These are phyloP conservation scores for Candida caryicola DNA, from an alignment of 805 yeast genomes.

Conservation along the genomic window DNA sequence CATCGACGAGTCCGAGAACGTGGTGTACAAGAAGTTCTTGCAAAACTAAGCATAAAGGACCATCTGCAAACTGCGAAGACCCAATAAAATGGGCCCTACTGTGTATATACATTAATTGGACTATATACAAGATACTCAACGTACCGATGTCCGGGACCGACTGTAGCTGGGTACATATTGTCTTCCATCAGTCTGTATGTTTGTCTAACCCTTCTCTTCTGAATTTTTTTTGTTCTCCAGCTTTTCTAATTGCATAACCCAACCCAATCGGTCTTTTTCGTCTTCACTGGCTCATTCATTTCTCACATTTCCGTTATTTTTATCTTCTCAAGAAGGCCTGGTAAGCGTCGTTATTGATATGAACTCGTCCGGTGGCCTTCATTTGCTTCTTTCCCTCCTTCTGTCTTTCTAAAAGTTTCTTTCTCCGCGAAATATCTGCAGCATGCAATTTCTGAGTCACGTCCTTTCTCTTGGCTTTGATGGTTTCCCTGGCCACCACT, in stretches of 20 bases:
- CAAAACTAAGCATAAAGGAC: slow-evolving; percentile 11
- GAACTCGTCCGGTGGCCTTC: slow-evolving; percentile 75
- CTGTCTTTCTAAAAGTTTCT: slow-evolving; percentile 82
- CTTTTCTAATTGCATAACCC: too few relatives aligned
- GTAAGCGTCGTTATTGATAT: slow-evolving; percentile 80
- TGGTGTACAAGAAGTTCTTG: slow-evolving; percentile 80
- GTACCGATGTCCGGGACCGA: neutral
- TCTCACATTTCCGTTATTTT: slow-evolving; percentile 3
- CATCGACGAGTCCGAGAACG: slow-evolving; percentile 78
- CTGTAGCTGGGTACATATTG: too few relatives aligned
- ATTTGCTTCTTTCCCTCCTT: slow-evolving; percentile 89
- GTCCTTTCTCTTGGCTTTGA: slow-evolving; percentile 90
- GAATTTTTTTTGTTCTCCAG: too few relatives aligned
- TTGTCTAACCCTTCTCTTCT: too few relatives aligned
- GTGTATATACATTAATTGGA: too few relatives aligned
- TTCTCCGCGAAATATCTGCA: slow-evolving; percentile 84
- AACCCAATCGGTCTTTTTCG: too few relatives aligned
- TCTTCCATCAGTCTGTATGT: too few relatives aligned
- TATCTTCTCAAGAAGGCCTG: slow-evolving; percentile 63
- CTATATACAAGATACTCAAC: neutral
- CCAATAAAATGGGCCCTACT: neutral
- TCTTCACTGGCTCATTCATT: neutral
- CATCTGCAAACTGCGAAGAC: neutral
- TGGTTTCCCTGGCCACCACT: slow-evolving; percentile 87
- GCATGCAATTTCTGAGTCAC: slow-evolving; percentile 94